These are phyloP conservation scores for Zygosaccharomyces sapae DNA, from an alignment of 1,139 yeast species.

Conservation along the genomic window DNA sequence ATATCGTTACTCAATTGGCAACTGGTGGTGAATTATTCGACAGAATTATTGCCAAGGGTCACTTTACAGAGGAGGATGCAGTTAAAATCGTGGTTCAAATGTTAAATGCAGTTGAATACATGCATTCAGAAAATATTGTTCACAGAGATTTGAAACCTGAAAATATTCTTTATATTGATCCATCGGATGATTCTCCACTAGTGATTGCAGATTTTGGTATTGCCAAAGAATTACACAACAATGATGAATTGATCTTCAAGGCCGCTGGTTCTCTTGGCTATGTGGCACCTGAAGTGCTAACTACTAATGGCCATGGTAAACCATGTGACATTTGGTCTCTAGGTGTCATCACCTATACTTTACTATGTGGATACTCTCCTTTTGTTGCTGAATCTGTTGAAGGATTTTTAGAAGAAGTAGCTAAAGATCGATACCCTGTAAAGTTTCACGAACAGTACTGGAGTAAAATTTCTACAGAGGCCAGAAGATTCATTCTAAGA, in stretches of 20 bases:
- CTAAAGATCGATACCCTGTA: slow-evolving; percentile 56
- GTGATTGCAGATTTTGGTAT: slow-evolving; percentile 93
- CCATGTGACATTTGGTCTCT: slow-evolving; percentile 92
- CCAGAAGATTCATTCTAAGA: slow-evolving; percentile 64
- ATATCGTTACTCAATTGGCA: slow-evolving; percentile 71
- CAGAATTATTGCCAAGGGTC: slow-evolving; percentile 68
- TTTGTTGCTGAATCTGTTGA: slow-evolving; percentile 78
- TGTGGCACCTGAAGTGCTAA: slow-evolving; percentile 88
- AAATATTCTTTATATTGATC: slow-evolving; percentile 57
- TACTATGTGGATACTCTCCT: slow-evolving; percentile 90
- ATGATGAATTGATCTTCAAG: slow-evolving; percentile 61
- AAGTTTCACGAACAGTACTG: slow-evolving; percentile 85
- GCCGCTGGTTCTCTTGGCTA: slow-evolving; percentile 91
- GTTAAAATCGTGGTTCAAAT: slow-evolving; percentile 64
- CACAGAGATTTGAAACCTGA: slow-evolving; percentile 93
- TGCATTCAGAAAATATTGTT: slow-evolving; percentile 71
- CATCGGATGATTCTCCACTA: slow-evolving; percentile 54
- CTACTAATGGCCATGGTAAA: slow-evolving; percentile 77
- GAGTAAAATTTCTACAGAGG: slow-evolving; percentile 70
- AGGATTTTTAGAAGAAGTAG: slow-evolving; percentile 78
- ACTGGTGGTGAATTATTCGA: slow-evolving; percentile 92
- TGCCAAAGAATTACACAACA: slow-evolving; percentile 61
- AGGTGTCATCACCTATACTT: slow-evolving; percentile 86
- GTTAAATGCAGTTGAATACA: slow-evolving; percentile 66
- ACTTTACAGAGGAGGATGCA: slow-evolving; percentile 84